phyloP scores from a whole-genome alignment of 2,329 filamentous ascomycete genomes.

The Penicillium oxalicum region DNA sequence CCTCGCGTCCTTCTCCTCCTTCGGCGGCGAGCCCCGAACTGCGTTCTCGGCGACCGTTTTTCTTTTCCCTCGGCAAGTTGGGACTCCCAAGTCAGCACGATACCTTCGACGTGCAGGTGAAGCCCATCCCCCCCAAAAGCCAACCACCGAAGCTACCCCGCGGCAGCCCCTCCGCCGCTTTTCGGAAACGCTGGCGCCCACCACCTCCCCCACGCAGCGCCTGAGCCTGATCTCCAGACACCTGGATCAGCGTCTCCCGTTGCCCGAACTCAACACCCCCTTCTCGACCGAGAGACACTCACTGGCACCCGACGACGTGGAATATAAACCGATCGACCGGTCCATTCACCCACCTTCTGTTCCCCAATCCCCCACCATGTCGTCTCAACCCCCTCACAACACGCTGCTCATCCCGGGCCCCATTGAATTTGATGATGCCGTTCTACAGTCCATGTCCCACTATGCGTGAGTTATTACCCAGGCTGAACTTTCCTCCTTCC shows the following conservation, averaged over 20 bases:
- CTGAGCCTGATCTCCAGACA: slow-evolving; percentile 58
- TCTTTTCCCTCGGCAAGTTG: slow-evolving; percentile 19
- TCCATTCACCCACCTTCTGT: slow-evolving; percentile 19
- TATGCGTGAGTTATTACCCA: slow-evolving; percentile 48
- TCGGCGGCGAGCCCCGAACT: slow-evolving; percentile 25
- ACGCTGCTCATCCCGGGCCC: slow-evolving; percentile 93
- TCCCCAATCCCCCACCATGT: slow-evolving; percentile 44
- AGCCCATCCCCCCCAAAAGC: slow-evolving; percentile 4
- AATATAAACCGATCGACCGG: slow-evolving; percentile 42
- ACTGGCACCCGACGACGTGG: slow-evolving; percentile 48
- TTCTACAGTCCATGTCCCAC: slow-evolving; percentile 90
- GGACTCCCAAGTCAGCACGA: too few species aligned
- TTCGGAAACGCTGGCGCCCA: slow-evolving; percentile 44
- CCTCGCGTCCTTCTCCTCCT: background rate
- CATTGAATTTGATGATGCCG: slow-evolving; percentile 97
- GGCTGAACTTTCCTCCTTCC: background rate
- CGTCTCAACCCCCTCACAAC: slow-evolving; percentile 54
- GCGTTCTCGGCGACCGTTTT: slow-evolving; percentile 4
- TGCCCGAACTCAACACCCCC: slow-evolving; percentile 57
- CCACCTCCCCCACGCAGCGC: slow-evolving; percentile 46
- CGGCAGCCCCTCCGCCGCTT: slow-evolving; percentile 25
- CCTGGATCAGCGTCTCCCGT: slow-evolving; percentile 49
- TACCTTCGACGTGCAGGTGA: background rate
- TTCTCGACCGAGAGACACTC: slow-evolving; percentile 55
- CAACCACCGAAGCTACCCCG: slow-evolving; percentile 18